Percentiles rank a stretch among this genome's conserved stretches.
These are phyloP conservation scores for Fusarium citri DNA, from an alignment of 2,329 filamentous ascomycete genomes.

Conservation along the genomic window DNA sequence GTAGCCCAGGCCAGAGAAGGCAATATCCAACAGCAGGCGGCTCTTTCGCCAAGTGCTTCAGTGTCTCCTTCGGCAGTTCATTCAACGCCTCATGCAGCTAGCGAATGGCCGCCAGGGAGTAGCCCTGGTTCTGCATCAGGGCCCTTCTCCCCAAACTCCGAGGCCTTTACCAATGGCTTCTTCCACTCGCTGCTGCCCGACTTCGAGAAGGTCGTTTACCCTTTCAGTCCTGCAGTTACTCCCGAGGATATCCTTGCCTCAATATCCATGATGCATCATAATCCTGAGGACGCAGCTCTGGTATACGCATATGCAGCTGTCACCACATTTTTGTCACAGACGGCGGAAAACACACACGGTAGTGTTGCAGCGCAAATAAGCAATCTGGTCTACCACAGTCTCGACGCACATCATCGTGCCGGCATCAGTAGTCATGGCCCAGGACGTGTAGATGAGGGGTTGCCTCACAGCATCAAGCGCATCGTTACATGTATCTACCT, in stretches of 20 bases:
- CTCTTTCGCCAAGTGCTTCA: conserved; percentile 31
- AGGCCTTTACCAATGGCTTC: conserved; percentile 33
- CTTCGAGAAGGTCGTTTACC: conserved; percentile 40
- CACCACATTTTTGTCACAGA: conserved; percentile 39
- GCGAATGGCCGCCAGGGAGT: conserved; percentile 29
- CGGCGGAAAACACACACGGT: conserved; percentile 34
- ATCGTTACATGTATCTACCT: conserved; percentile 65
- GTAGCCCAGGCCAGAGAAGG: conserved; percentile 39
- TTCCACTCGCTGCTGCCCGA: conserved; percentile 32
- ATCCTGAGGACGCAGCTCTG: conserved; percentile 33
- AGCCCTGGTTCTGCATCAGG: conserved; percentile 33
- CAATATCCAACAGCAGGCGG: conserved; percentile 26
- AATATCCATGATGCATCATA: conserved; percentile 39
- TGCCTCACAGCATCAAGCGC: conserved; percentile 55
- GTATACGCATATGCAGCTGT: conserved; percentile 41
- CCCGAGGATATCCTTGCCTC: conserved; percentile 33
- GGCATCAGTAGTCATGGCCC: conserved; percentile 48
- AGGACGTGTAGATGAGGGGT: conserved; percentile 54
- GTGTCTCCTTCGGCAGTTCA: conserved; percentile 32
- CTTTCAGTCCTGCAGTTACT: conserved; percentile 38
- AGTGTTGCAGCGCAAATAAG: conserved; percentile 39
- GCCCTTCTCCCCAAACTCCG: conserved; percentile 28
- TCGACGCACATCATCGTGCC: conserved; percentile 45
- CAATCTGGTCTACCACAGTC: conserved; percentile 44
- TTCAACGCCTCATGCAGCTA: conserved; percentile 23